Conservation (phyloP, 2,329 filamentous ascomycete species). For the Podosphaera xanthii region DNA sequence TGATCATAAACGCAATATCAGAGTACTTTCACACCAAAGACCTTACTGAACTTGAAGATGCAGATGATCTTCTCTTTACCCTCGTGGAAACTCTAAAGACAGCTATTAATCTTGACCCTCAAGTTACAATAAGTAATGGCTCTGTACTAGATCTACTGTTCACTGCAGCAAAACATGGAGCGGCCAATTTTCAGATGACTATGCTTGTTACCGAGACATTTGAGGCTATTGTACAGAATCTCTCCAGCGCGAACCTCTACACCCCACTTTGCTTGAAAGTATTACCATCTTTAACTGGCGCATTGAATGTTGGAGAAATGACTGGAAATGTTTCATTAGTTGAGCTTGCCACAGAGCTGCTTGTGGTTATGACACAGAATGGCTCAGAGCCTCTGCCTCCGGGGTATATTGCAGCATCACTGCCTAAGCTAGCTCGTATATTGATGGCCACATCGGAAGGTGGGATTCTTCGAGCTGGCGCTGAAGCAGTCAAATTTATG, state of each 20-base stretch:
- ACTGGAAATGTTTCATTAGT: slow-evolving; percentile 70
- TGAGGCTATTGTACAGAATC: slow-evolving; percentile 55
- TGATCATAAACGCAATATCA: slow-evolving; percentile 35
- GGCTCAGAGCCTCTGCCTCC: slow-evolving; percentile 66
- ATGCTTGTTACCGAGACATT: slow-evolving; percentile 78
- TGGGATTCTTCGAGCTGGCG: slow-evolving; percentile 68
- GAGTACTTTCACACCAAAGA: slow-evolving; percentile 64
- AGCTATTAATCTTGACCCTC: slow-evolving; percentile 58
- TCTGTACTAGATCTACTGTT: slow-evolving; percentile 70
- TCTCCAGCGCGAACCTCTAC: slow-evolving; percentile 49
- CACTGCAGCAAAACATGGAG: slow-evolving; percentile 67
- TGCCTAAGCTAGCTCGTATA: slow-evolving; percentile 70
- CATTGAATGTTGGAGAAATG: slow-evolving; percentile 69
- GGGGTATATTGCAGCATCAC: slow-evolving; percentile 62
- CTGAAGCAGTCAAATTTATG: slow-evolving; percentile 71
- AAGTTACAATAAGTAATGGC: slow-evolving; percentile 47
- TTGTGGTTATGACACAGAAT: slow-evolving; percentile 60
- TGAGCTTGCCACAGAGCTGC: slow-evolving; percentile 65
- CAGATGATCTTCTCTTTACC: slow-evolving; percentile 78
- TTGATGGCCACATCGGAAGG: slow-evolving; percentile 70
- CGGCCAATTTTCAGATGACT: slow-evolving; percentile 74
- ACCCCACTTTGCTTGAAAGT: slow-evolving; percentile 64
- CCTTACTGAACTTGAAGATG: slow-evolving; percentile 60
- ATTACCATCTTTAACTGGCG: slow-evolving; percentile 65
- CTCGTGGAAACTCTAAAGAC: slow-evolving; percentile 69